Base-by-base conservation (phyloP, 2,329 filamentous ascomycete species). In the Madurella fahalii region DNA sequence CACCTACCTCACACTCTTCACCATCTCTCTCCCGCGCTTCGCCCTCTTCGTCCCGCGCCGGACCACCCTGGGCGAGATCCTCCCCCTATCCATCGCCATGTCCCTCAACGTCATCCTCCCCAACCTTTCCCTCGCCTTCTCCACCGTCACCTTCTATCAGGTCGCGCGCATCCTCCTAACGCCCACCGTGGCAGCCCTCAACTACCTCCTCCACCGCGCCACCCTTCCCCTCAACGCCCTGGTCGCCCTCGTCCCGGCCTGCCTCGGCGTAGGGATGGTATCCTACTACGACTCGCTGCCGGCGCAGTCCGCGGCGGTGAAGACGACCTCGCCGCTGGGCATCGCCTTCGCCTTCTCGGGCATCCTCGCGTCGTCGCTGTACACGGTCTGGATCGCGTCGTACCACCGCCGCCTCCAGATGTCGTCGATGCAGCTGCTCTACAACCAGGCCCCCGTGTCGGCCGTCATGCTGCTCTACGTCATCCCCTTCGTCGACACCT, bases 81-180 rank as follows among this genome's bases (percentile, higher is more conserved):
- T 86, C 16, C 85, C 85, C 2, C 74, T 88, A n/a, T 81, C 83
- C 2, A 64, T 84, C 31, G 79, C 83, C 63, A 87, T 89, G 84
- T 78, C 81, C 49, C 74, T 85, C 56, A 87, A 87, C 68, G 83
- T 88, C 65, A 83, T 88, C 58, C 74, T 88, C 9, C 84, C 83
- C 9, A 88, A 88, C 64, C 71, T 87, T 7, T 86, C 83, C 1
- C 74, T 89, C 42, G 84, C 84, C 31, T 86, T 82, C 67, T 87
- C 84, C 18, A 80, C 80, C 48, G 81, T 88, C 41, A 84, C 83
- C 41, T 87, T 88, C 67, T 88, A 87, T 68, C 85, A 89, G 67
- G 79, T 87, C 47, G 83, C 82, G 4, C 80, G 84, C 20, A 85
- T 87, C 55, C 73, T 87, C 12, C 76, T 87, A 30, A 87, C 85